phyloP scores from a whole-genome alignment of 2,329 filamentous ascomycete species.

The Hortaea werneckii region DNA sequence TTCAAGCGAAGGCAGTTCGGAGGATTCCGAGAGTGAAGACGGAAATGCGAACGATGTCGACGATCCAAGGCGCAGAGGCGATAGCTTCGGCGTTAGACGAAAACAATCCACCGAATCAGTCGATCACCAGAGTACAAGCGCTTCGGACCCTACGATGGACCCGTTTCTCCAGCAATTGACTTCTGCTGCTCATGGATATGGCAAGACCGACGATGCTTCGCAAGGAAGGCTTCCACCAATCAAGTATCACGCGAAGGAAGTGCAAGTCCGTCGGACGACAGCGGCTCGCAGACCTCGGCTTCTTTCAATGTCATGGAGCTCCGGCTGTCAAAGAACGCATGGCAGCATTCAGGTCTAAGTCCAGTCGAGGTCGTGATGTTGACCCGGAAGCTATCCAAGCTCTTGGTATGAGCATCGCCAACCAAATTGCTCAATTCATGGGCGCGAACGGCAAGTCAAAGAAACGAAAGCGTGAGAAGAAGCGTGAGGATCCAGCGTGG shows the following conservation, averaged over 20 bases:
- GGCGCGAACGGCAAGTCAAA: constrained; percentile 2
- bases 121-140: neutral
- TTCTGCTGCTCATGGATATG: neutral
- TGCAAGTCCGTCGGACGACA: neutral
- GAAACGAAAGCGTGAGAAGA: constrained; percentile 4
- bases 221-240: neutral
- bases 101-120: neutral
- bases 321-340: constrained; percentile 10
- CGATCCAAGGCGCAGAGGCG: neutral
- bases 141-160: neutral
- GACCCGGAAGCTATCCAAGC: constrained; percentile 21
- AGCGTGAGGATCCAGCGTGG: constrained; percentile 15
- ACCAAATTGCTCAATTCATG: constrained; percentile 25
- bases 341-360: constrained; percentile 4
- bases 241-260: neutral
- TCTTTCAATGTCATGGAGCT: constrained; percentile 3
- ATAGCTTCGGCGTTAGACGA: neutral
- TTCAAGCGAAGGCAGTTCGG: constrained; percentile 7
- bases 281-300: neutral
- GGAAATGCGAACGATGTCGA: constrained; percentile 16
- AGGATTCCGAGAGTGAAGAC: constrained; percentile 25
- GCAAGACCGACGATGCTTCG: neutral
- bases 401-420: constrained; percentile 25
- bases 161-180: neutral
- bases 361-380: constrained; percentile 5